Percentiles rank a stretch among this genome's conserved stretches.
These are phyloP conservation scores for Colletotrichum tabaci DNA, from an alignment of 2,329 filamentous ascomycete species.

Conservation along the genomic window DNA sequence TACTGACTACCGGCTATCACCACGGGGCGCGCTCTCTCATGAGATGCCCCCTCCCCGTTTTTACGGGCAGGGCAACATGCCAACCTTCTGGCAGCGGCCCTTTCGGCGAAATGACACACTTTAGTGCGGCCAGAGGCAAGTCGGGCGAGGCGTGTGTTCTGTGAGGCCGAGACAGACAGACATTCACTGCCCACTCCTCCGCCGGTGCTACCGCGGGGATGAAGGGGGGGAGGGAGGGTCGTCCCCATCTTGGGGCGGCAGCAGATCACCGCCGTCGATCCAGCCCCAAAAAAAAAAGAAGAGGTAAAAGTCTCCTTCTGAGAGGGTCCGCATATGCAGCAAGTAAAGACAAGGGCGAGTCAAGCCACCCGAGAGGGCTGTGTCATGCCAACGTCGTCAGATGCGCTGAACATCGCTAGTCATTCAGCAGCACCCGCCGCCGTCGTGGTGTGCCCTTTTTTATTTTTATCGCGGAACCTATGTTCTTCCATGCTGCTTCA, in stretches of 20 bases:
- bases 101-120: conserved; percentile 36
- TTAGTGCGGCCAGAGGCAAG: conserved; percentile 8
- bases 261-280: conserved; percentile 31
- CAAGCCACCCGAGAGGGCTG: not conserved
- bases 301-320: conserved; percentile 1
- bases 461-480: not conserved
- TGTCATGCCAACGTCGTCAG: conserved; percentile 11
- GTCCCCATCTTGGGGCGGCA: not conserved
- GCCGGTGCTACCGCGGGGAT: conserved; percentile 23
- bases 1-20: not conserved
- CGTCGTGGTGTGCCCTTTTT: not conserved
- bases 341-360: not conserved
- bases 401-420: not conserved
- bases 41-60: no score
- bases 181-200: not conserved
- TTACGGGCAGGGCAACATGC: no score
- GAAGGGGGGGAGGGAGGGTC: not conserved
- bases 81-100: conserved; percentile 2
- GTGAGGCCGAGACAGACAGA: not conserved
- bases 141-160: not conserved
- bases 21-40: no score
- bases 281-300: not conserved
- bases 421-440: not conserved
- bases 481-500: not conserved
- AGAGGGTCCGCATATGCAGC: not conserved